A percentile compares a stretch with the other conserved stretches of the same genome.
Conservation (phyloP, 495 filamentous ascomycete genomes). For the Paragyromitra xinjiangensis region DNA sequence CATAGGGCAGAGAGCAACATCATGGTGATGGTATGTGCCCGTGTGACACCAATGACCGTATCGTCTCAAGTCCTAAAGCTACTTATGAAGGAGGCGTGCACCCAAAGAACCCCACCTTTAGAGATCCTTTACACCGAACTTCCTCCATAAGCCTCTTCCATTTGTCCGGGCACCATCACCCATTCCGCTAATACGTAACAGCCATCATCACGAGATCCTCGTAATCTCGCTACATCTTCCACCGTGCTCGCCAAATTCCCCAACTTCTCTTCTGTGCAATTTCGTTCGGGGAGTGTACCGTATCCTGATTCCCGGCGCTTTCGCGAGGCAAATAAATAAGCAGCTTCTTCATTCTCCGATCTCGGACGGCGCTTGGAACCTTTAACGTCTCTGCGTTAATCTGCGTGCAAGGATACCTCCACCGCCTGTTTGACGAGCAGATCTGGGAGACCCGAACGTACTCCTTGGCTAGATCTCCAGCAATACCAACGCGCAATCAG, state of each 20-base stretch:
- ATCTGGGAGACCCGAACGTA: conserved; percentile 34
- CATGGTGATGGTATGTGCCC: conserved; percentile 27
- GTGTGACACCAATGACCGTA: conserved; percentile 36
- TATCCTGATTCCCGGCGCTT: conserved; percentile 1
- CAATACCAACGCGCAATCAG: conserved; percentile 18
- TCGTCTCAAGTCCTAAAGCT: conserved; percentile 11
- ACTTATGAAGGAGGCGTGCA: conserved; percentile 15
- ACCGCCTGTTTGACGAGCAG: conserved; percentile 29
- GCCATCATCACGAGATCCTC: conserved; percentile 13
- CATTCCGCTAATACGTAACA: background rate
- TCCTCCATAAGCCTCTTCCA: conserved; percentile 33
- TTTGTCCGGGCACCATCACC: conserved; percentile 43
- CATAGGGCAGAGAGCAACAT: background rate
- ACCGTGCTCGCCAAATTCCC: conserved; percentile 4
- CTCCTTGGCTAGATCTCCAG: conserved; percentile 35
- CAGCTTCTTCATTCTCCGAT: background rate
- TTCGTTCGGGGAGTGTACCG: background rate
- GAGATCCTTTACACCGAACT: conserved; percentile 50
- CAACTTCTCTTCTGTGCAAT: conserved; percentile 23
- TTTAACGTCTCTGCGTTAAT: conserved; percentile 29
- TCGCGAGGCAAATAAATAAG: conserved; percentile 1
- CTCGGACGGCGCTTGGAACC: conserved; percentile 9
- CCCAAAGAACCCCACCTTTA: conserved; percentile 28
- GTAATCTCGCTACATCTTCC: conserved; percentile 6
- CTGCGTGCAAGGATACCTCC: conserved; percentile 28